Percentiles rank a stretch among this genome's conserved stretches.
These are phyloP conservation scores for Middelhovenomyces tepae DNA, from an alignment of 805 yeast species.

Conservation along the genomic window DNA sequence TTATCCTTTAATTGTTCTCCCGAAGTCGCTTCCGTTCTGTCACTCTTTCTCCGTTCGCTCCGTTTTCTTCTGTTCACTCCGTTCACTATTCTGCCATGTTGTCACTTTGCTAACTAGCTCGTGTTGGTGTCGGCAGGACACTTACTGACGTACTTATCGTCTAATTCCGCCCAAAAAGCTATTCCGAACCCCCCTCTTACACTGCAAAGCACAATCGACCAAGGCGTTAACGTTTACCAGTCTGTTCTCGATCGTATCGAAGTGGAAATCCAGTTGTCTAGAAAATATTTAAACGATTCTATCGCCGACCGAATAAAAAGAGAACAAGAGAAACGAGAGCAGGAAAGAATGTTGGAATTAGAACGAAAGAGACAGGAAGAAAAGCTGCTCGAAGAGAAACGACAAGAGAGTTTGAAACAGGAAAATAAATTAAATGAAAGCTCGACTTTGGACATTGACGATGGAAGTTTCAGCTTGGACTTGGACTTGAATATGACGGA, in stretches of 20 bases:
- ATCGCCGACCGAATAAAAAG: no score
- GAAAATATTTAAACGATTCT: constrained; percentile 5
- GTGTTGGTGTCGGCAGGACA: constrained; percentile 16
- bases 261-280: constrained; percentile 14
- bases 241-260: constrained; percentile 16
- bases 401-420: constrained; percentile 3
- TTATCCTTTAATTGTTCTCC: no score
- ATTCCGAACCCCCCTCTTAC: constrained; percentile 19
- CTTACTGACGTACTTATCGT: constrained; percentile 10
- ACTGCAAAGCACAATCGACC: constrained; percentile 16
- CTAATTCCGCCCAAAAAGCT: constrained; percentile 13
- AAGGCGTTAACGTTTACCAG: constrained; percentile 13
- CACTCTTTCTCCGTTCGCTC: no score
- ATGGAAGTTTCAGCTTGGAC: not conserved
- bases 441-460: constrained; percentile 2
- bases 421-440: constrained; percentile 9
- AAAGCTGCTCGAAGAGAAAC: constrained; percentile 6
- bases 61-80: no score
- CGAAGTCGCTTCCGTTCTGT: no score
- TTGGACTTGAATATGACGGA: no score
- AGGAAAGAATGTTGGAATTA: no score
- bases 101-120: no score
- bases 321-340: no score
- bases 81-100: no score
- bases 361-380: constrained; percentile 7